Conservation (phyloP, 2,329 filamentous ascomycete species). For the Coniochaeta hoffmannii region DNA sequence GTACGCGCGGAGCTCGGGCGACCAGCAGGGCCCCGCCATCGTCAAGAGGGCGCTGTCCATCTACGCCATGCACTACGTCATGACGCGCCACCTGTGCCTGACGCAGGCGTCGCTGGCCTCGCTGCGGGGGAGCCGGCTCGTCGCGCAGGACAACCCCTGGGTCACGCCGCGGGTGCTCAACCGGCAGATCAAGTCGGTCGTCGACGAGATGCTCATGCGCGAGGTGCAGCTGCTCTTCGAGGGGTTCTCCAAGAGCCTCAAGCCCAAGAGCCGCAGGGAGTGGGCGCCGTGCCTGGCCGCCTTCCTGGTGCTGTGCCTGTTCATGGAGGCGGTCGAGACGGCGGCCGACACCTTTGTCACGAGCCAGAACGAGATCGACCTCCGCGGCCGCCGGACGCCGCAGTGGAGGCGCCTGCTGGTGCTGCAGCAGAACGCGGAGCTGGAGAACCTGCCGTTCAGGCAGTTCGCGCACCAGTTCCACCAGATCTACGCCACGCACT, state of each 20-base stretch:
- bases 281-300: conserved; percentile 51
- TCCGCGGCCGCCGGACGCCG: conserved; percentile 28
- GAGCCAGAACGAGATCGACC: conserved; percentile 40
- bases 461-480: conserved; percentile 56
- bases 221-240: conserved; percentile 46
- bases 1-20: conserved; percentile 30
- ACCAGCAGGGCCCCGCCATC: conserved; percentile 42
- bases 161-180: conserved; percentile 47
- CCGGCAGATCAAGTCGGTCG: conserved; percentile 48
- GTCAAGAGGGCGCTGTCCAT: conserved; percentile 46
- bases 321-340: conserved; percentile 50
- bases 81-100: conserved; percentile 47
- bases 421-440: conserved; percentile 38
- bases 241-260: conserved; percentile 43
- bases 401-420: conserved; percentile 34
- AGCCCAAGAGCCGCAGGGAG: conserved; percentile 43
- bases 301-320: conserved; percentile 49
- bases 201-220: conserved; percentile 45
- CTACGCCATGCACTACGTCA: conserved; percentile 50
- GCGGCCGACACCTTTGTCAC: conserved; percentile 45
- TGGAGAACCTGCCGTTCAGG: conserved; percentile 53
- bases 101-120: conserved; percentile 34
- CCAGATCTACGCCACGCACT: conserved; percentile 51
- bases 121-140: conserved; percentile 32
- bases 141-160: conserved; percentile 34